Evolutionary conservation across 768 basidiomycete species (phyloP).

Genomic region (Chalciporus sphaerocephalus): DNA sequence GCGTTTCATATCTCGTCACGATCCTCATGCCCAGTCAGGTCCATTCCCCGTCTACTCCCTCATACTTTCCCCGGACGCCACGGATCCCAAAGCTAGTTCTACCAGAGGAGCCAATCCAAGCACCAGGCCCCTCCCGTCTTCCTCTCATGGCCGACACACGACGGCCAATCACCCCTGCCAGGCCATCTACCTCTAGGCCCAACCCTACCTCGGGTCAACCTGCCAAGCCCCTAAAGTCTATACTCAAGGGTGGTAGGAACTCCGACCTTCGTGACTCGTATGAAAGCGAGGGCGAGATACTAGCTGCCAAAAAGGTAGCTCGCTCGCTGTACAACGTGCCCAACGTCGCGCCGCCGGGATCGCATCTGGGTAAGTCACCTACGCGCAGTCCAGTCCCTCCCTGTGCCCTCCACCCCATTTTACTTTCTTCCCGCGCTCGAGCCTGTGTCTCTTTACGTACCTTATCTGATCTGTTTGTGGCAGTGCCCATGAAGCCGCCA

Average conservation of each 20-base stretch:
- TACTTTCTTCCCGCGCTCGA: neutral
- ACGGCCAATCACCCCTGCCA: constrained; percentile 19
- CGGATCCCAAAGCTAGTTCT: constrained; percentile 16
- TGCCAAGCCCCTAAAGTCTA: constrained; percentile 24
- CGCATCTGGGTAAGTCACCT: constrained; percentile 24
- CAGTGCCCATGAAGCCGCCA: constrained; percentile 39
- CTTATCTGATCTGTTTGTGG: constrained; percentile 28
- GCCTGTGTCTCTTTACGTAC: constrained; percentile 15
- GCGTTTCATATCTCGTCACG: constrained; percentile 22
- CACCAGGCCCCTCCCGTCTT: constrained; percentile 11
- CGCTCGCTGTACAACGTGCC: constrained; percentile 22
- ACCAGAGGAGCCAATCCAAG: constrained; percentile 12
- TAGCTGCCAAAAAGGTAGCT: constrained; percentile 19
- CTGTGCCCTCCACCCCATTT: neutral
- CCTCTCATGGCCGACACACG: constrained; percentile 14
- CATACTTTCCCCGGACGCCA: constrained; percentile 21
- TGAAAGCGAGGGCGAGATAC: constrained; percentile 29
- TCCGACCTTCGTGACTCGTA: constrained; percentile 19
- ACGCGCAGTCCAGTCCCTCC: neutral
- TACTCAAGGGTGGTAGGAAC: constrained; percentile 27
- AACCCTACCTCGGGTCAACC: constrained; percentile 22
- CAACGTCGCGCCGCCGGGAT: constrained; percentile 19
- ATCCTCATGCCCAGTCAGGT: constrained; percentile 26
- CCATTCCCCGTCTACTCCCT: constrained; percentile 12
- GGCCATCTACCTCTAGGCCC: constrained; percentile 15